phyloP scores from a whole-genome alignment of 2,329 filamentous ascomycete species.

The Pseudocercospora ulei region DNA sequence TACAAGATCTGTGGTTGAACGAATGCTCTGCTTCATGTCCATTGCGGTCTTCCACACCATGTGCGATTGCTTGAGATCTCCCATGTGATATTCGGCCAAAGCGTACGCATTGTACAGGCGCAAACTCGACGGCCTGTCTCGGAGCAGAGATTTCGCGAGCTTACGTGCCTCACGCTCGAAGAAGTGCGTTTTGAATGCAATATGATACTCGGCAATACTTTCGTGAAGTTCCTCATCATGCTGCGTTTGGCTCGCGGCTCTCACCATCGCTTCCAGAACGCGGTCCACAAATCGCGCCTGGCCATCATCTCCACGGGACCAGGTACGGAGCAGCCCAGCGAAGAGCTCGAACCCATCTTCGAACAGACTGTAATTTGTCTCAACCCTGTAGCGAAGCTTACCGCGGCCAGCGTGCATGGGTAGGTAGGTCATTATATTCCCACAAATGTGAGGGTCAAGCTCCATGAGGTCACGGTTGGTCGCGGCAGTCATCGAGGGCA shows the following conservation, averaged over 20 bases:
- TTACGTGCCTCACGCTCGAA: slow-evolving; percentile 52
- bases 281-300: slow-evolving; percentile 32
- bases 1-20: slow-evolving; percentile 35
- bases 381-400: background rate
- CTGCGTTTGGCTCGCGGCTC: too few species aligned
- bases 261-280: slow-evolving; percentile 53
- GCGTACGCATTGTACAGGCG: slow-evolving; percentile 72
- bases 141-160: slow-evolving; percentile 63
- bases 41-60: slow-evolving; percentile 60
- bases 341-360: slow-evolving; percentile 11
- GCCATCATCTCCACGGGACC: too few species aligned
- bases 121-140: slow-evolving; percentile 53
- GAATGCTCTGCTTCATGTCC: slow-evolving; percentile 44
- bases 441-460: slow-evolving; percentile 14
- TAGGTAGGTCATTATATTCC: background rate
- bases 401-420: too few species aligned
- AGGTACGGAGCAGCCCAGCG: too few species aligned
- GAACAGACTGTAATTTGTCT: slow-evolving; percentile 14
- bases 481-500: slow-evolving; percentile 38
- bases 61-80: slow-evolving; percentile 49
- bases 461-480: background rate
- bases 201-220: slow-evolving; percentile 55
- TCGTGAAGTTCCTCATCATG: slow-evolving; percentile 30
- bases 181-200: slow-evolving; percentile 56
- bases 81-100: slow-evolving; percentile 55